Evolutionary conservation across 306 rosid species (phyloP), one percentile per base, ranked within the genome.

Genomic region (Boehmeria nivea): DNA sequence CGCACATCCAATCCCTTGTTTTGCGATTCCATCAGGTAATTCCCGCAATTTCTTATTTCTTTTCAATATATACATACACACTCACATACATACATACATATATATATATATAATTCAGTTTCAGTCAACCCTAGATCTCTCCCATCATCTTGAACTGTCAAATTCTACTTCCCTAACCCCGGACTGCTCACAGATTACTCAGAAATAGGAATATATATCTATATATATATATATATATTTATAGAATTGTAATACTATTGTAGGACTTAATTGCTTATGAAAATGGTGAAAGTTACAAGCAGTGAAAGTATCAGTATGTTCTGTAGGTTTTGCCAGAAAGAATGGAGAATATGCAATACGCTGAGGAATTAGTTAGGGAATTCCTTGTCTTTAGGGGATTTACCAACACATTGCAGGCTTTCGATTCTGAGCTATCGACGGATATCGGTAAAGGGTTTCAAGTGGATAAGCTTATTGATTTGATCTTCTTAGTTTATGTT

Each of bases 301-400:
- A 31, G 36, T 31, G 36, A 31, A 31, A 31, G 36, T 31, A 4
- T 31, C 9, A 10, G 36, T 31, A 10, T n/a, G 10, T 16, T 42
- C 6, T 55, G 33, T 33, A 31, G 66, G 61, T 63, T 9, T 51
- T 27, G 64, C 37, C 2, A 18, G 47, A 25, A 25, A 51, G 12
- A 51, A 80, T 85, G 95, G 98, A 87, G 86, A 87, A 84, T 63
- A 82, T 91, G 89, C 86, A 49, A 67, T 83, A 84, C 53, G 96
- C 95, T 0, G 99, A 91, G 71, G 99, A 91, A 79, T 80, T 91
- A 54, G 89, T 83, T 51, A 71, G 95, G 66, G 99, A 91, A 70
- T 91, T 87, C 72, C 89, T 91, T 37, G 80, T 87, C 8, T 91
- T 91, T 54, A 70, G 96, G 57, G 99, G 99, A 69, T 84, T 87